These are phyloP conservation scores for Geranium rotundifolium DNA, from an alignment of 345 rosid species.

Conservation along the genomic window DNA sequence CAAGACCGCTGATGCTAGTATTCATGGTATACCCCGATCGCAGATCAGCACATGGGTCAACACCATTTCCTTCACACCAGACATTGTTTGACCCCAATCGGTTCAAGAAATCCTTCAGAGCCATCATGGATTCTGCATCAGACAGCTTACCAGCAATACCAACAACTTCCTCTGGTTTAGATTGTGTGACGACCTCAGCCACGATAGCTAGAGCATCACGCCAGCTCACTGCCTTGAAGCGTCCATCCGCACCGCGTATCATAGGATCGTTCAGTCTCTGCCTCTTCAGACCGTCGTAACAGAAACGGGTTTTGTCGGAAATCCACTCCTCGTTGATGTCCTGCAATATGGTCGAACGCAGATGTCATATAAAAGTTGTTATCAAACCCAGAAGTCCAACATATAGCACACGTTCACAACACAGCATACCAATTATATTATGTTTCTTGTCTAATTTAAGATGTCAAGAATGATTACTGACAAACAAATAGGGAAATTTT, in stretches of 20 bases:
- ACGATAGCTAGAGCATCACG: conserved; percentile 87
- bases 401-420: background rate
- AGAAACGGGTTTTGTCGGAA: conserved; percentile 93
- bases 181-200: conserved; percentile 72
- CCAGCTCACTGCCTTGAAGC: conserved; percentile 87
- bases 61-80: conserved; percentile 87
- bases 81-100: conserved; percentile 87
- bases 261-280: conserved; percentile 98
- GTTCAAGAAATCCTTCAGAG: conserved; percentile 84
- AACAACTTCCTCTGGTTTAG: conserved; percentile 73
- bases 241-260: conserved; percentile 89
- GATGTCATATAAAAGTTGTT: too few relatives aligned
- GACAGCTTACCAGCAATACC: conserved; percentile 88
- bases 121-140: conserved; percentile 99
- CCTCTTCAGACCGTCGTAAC: conserved; percentile 94
- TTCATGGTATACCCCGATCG: conserved; percentile 90
- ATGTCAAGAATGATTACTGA: background rate
- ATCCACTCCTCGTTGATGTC: conserved; percentile 99
- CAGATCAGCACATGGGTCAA: conserved; percentile 68
- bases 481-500: too few relatives aligned
- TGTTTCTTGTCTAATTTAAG: too few relatives aligned
- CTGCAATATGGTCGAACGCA: conserved; percentile 27
- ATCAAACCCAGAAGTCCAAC: background rate
- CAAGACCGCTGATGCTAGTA: conserved; percentile 76
- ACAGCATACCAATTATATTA: background rate